Percentiles rank a stretch among this genome's conserved stretches.
phyloP scores from a whole-genome alignment of 768 basidiomycete genomes.

The Boletus vermiculosoides region DNA sequence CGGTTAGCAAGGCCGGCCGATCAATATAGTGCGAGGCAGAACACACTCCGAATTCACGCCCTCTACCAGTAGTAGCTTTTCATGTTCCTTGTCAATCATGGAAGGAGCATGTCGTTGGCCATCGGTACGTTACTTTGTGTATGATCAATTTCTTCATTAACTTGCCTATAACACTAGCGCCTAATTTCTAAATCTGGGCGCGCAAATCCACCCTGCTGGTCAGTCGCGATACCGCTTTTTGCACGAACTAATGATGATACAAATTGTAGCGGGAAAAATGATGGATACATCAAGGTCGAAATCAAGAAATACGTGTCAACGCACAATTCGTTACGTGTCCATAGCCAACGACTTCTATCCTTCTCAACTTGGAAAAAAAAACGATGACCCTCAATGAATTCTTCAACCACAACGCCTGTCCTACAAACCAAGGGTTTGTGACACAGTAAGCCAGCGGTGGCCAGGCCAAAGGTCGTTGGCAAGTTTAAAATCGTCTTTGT shows the following conservation, averaged over 20 bases:
- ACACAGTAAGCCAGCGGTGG: slow-evolving; percentile 28
- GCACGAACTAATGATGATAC: not conserved
- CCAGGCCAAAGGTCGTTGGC: slow-evolving; percentile 28
- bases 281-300: not conserved
- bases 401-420: not conserved
- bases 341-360: not conserved
- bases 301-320: not conserved
- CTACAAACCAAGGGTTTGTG: slow-evolving; percentile 18
- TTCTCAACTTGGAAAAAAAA: not conserved
- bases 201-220: not conserved
- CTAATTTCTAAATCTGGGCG: not conserved
- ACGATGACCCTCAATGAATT: not conserved
- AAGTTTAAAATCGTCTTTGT: slow-evolving; percentile 18
- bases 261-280: not conserved
- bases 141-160: not conserved
- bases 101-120: not conserved
- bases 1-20: not conserved
- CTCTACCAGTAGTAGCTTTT: not conserved
- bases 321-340: not conserved
- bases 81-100: not conserved
- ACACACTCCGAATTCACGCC: not conserved
- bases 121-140: not conserved
- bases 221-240: not conserved
- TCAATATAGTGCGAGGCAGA: not conserved
- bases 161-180: not conserved